These are phyloP conservation scores for Cordyceps fumosorosea DNA, from an alignment of 2,329 filamentous ascomycete species.

Conservation along the genomic window DNA sequence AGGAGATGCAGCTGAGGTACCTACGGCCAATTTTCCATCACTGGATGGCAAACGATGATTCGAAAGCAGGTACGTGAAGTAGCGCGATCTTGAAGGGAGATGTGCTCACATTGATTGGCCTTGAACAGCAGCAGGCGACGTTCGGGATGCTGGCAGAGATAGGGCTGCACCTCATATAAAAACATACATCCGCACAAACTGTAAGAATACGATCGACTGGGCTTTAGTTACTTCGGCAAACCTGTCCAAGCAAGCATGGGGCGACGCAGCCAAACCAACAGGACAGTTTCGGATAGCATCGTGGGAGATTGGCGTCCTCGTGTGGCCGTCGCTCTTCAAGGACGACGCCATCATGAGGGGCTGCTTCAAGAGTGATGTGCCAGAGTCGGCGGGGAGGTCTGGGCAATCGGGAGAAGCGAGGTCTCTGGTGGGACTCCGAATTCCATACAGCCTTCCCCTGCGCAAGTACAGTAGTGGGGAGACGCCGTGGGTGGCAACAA, in stretches of 20 bases:
- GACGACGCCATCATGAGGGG: slow-evolving; percentile 56
- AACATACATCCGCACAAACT: slow-evolving; percentile 67
- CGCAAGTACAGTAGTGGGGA: slow-evolving; percentile 57
- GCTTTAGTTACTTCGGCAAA: slow-evolving; percentile 88
- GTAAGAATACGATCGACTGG: slow-evolving; percentile 63
- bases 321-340: slow-evolving; percentile 63
- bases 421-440: slow-evolving; percentile 59
- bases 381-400: slow-evolving; percentile 21
- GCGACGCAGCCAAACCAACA: slow-evolving; percentile 49
- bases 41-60: slow-evolving; percentile 59
- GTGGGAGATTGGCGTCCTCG: slow-evolving; percentile 76
- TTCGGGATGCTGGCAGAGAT: slow-evolving; percentile 51
- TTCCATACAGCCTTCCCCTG: slow-evolving; percentile 78
- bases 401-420: slow-evolving; percentile 19
- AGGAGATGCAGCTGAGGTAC: slow-evolving; percentile 68
- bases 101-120: background rate
- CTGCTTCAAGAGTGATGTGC: slow-evolving; percentile 57
- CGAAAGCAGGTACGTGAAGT: background rate
- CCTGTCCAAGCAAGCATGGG: slow-evolving; percentile 84
- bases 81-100: background rate
- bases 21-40: slow-evolving; percentile 64
- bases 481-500: slow-evolving; percentile 69
- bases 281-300: slow-evolving; percentile 67
- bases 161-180: slow-evolving; percentile 83
- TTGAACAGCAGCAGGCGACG: background rate